Base-by-base conservation (phyloP, 2,329 filamentous ascomycete genomes). In the Pseudogymnoascus sp. region DNA sequence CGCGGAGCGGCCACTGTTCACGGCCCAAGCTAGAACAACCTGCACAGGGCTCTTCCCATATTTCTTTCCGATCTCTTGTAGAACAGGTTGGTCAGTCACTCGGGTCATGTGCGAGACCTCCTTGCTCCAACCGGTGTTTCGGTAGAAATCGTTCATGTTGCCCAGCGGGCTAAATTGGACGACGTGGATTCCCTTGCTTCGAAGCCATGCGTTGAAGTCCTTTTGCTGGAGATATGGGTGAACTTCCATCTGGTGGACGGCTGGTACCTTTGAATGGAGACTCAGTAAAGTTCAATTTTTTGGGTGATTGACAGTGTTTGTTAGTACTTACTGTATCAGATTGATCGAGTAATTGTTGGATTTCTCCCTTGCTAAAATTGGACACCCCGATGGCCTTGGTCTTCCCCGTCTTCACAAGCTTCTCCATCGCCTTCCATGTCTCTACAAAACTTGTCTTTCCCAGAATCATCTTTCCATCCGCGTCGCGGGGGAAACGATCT, bases 91-190 rank as follows among this genome's bases (percentile, higher is more conserved):
- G 34, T 75, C 69, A 23, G 71, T 69, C 4, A 74, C 56, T 21
- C 69, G 56, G 62, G 43, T 68, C 68, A 72, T 73, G 31, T 73
- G 68, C 3, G 72, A 66, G 0, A 73, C 60, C 5, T 68, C 68
- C 43, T 73, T 72, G 64, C 70, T 72, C 71, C 73, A 73, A 9
- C 69, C 66, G 0, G 67, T 70, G 1, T 63, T 59, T 8, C 72
- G 65, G 49, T 74, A 74, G 42, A 73, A 73, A 25, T 72, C 70
- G 62, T 74, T 73, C 66, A 72, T 70, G 63, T 74, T 75, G 2
- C 73, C 74, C 0, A 75, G 66, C 1, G 74, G 74, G 23, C 72
- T 73, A 66, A 75, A 75, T 5, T 74, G 72, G 1, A 74, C 66
- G 1, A 75, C 69, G 36, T 72, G 68, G 37, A 77, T 75, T 11